Percentiles rank a stretch among this genome's conserved stretches.
Conservation (phyloP, 2,329 filamentous ascomycete genomes). For the Endocalyx cinctus region DNA sequence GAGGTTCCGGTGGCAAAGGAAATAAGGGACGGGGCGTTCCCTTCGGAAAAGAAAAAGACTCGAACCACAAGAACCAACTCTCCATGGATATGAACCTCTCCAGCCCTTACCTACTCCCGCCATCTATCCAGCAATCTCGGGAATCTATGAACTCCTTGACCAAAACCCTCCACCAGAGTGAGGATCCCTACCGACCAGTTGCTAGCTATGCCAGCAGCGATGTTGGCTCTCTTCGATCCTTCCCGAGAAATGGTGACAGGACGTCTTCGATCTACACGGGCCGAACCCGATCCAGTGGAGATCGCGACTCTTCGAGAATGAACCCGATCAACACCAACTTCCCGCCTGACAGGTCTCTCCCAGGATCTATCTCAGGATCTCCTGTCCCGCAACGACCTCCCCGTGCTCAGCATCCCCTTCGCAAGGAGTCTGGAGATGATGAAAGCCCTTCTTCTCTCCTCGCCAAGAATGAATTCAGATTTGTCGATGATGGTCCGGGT, state of each 20-base stretch:
- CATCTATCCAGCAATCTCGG: conserved; percentile 69
- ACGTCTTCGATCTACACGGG: conserved; percentile 43
- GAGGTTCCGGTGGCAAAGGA: conserved; percentile 35
- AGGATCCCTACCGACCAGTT: conserved; percentile 78
- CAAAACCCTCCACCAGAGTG: conserved; percentile 65
- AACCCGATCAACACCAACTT: conserved; percentile 14
- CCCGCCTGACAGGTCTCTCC: conserved; percentile 37
- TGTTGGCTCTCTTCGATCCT: conserved; percentile 51
- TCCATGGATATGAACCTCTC: conserved; percentile 72
- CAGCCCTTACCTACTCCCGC: conserved; percentile 91
- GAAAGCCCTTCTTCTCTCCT: conserved; percentile 8
- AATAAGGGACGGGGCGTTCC: conserved; percentile 41
- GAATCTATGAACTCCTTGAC: conserved; percentile 86
- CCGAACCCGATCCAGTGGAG: conserved; percentile 31
- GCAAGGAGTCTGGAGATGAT: conserved; percentile 9
- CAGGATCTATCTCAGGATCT: conserved; percentile 41
- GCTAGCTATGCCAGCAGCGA: conserved; percentile 54
- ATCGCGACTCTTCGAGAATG: conserved; percentile 13
- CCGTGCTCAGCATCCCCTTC: conserved; percentile 15
- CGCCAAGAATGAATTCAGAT: conserved; percentile 30
- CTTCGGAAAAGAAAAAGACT: conserved; percentile 54
- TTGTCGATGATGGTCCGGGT: conserved; percentile 26
- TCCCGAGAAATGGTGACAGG: conserved; percentile 31
- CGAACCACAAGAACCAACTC: conserved; percentile 46
- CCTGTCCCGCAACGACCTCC: conserved; percentile 22